These are phyloP conservation scores for Colletotrichum incanum DNA, from an alignment of 2,329 filamentous ascomycete species.

Conservation along the genomic window DNA sequence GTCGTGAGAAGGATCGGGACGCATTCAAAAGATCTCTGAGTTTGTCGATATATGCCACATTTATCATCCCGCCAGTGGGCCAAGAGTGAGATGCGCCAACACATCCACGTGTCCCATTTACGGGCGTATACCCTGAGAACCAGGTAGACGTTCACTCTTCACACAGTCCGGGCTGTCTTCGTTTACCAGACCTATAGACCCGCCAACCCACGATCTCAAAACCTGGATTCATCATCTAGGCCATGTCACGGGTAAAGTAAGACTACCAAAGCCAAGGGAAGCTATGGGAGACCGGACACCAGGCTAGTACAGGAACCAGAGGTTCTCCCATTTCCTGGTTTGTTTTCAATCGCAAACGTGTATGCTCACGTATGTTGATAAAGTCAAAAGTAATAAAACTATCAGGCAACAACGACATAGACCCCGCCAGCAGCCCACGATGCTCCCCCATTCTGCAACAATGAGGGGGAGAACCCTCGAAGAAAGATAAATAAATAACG, in stretches of 20 bases:
- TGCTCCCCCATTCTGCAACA: neutral
- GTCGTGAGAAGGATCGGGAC: too few species aligned
- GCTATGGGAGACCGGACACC: neutral
- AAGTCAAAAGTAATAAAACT: neutral
- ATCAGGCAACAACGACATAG: neutral
- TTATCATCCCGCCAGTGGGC: neutral
- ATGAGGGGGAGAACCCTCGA: neutral
- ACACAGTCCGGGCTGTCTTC: neutral
- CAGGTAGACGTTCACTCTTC: neutral
- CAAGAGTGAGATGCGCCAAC: neutral
- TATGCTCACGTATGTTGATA: neutral
- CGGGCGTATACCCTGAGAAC: too few species aligned
- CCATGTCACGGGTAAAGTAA: neutral
- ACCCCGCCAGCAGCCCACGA: neutral
- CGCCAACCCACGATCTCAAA: neutral
- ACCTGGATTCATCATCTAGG: neutral
- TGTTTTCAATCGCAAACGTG: neutral
- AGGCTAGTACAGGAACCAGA: neutral
- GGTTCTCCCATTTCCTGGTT: neutral
- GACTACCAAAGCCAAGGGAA: neutral
- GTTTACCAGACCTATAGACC: neutral
- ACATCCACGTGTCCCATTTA: neutral
- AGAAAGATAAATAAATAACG: slow-evolving; percentile 4
- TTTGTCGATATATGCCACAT: too few species aligned
- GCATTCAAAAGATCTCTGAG: too few species aligned